These are phyloP conservation scores for Penicillium sp. DNA, from an alignment of 2,329 filamentous ascomycete genomes.

Conservation along the genomic window DNA sequence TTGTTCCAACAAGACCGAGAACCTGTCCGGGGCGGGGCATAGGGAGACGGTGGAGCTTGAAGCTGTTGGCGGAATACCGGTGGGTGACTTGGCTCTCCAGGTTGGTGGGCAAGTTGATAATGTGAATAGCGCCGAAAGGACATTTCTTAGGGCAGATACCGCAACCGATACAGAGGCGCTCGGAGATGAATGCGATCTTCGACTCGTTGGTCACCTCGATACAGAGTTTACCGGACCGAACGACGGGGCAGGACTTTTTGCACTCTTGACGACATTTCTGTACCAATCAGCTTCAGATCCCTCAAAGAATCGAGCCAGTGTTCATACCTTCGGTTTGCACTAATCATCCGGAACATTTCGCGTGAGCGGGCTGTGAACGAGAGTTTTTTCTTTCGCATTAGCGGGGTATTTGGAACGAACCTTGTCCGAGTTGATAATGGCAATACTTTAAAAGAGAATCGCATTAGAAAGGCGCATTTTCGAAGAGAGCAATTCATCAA, in stretches of 20 bases:
- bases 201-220: slow-evolving; percentile 89
- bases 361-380: slow-evolving; percentile 40
- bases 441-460: slow-evolving; percentile 66
- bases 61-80: slow-evolving; percentile 98
- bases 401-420: slow-evolving; percentile 52
- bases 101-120: slow-evolving; percentile 99
- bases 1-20: slow-evolving; percentile 93
- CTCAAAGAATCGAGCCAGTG: neutral
- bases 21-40: slow-evolving; percentile 96
- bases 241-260: slow-evolving; percentile 97
- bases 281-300: slow-evolving; percentile 24
- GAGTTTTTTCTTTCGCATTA: slow-evolving; percentile 36
- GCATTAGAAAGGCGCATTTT: slow-evolving; percentile 12
- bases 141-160: slow-evolving; percentile 99
- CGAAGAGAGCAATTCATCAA: neutral
- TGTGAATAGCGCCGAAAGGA: slow-evolving; percentile 97
- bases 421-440: slow-evolving; percentile 99
- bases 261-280: slow-evolving; percentile 99
- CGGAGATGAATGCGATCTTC: slow-evolving; percentile 97
- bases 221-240: slow-evolving; percentile 94
- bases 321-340: slow-evolving; percentile 81
- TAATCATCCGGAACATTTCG: slow-evolving; percentile 44
- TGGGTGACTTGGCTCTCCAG: slow-evolving; percentile 98
- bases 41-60: slow-evolving; percentile 96
- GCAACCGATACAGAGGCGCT: slow-evolving; percentile 93